phyloP scores from a whole-genome alignment of 305 asterid genomes.

The Solanum hybrid region DNA sequence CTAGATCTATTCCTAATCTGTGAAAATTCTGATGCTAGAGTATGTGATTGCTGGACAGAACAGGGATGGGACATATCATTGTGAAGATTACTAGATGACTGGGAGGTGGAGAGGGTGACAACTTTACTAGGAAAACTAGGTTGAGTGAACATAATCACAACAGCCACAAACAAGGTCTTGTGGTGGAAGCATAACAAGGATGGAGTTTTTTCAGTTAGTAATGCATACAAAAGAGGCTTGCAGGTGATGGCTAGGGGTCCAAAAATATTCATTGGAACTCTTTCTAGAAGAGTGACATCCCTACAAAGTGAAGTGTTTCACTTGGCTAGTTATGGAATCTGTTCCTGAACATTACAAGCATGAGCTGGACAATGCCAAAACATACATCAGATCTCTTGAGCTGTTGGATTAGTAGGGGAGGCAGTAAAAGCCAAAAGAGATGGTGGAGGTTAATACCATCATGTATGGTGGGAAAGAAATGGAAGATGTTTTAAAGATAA shows the following conservation, averaged over 20 bases:
- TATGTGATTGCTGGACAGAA: background rate
- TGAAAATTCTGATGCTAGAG: background rate
- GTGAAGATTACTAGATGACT: background rate
- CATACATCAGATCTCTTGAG: background rate
- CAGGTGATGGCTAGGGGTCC: background rate
- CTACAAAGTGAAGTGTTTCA: background rate
- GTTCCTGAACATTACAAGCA: background rate
- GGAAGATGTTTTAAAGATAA: background rate
- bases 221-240: background rate
- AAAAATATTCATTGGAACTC: background rate
- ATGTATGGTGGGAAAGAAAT: background rate
- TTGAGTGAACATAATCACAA: background rate
- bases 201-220: background rate
- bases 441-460: background rate
- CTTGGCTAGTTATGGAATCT: background rate
- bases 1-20: background rate
- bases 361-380: background rate
- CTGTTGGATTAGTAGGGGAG: background rate
- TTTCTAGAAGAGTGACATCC: background rate
- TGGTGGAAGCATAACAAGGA: background rate
- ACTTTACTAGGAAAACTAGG: background rate
- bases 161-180: background rate
- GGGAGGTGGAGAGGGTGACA: background rate
- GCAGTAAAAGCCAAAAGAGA: background rate
- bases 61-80: background rate